A percentile compares a stretch with the other conserved stretches of the same genome.
Evolutionary conservation across 1,284 basidiomycete species (phyloP).

Genomic region (Boletus mariae): DNA sequence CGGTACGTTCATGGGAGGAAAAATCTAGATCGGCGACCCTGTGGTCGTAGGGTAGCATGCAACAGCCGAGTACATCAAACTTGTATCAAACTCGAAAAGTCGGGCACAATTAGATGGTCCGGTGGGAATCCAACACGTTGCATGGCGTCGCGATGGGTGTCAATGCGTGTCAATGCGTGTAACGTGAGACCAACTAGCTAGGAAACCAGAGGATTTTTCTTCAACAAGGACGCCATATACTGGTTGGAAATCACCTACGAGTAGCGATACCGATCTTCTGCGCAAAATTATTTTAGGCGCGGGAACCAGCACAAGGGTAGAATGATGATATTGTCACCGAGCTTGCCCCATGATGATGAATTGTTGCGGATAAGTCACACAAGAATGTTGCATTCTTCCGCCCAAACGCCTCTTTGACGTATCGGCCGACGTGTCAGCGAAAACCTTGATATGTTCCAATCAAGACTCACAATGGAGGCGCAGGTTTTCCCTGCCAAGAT

Average conservation of each 20-base stretch:
- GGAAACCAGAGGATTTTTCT: neutral
- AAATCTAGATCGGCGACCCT: neutral
- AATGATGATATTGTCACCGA: neutral
- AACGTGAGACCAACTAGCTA: neutral
- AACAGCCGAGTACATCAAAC: neutral
- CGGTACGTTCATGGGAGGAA: neutral
- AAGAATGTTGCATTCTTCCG: neutral
- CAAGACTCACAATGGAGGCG: neutral
- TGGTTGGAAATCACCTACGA: neutral
- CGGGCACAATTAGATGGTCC: neutral
- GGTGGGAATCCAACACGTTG: neutral
- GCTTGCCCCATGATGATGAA: neutral
- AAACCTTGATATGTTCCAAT: constrained; percentile 3
- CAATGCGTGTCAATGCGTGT: neutral
- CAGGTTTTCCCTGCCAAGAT: neutral
- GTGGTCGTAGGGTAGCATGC: neutral
- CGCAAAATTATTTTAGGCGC: neutral
- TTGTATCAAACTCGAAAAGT: neutral
- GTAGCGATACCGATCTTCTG: neutral
- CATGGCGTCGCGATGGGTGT: neutral
- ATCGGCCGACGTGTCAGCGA: neutral
- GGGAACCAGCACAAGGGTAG: no score
- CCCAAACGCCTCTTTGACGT: constrained; percentile 10
- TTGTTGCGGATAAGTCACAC: neutral
- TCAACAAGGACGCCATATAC: neutral